These are phyloP conservation scores for Crucihimalaya himalaica DNA, from an alignment of 345 rosid species.

Conservation along the genomic window DNA sequence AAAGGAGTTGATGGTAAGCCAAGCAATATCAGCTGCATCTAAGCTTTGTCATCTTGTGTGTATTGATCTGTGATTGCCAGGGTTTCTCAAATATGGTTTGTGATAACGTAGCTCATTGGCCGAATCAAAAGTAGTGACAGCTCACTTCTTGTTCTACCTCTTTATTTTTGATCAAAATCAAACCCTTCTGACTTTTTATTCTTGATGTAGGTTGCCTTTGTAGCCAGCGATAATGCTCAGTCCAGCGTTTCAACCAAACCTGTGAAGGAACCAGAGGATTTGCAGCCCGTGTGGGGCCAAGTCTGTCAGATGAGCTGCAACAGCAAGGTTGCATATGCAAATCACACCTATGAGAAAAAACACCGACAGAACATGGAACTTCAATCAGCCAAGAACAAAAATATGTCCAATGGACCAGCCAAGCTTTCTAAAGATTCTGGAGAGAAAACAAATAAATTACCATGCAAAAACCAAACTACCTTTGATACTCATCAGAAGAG, in stretches of 20 bases:
- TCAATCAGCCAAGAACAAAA: background rate
- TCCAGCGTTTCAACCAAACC: constrained; percentile 11
- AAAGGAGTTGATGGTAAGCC: constrained; percentile 1
- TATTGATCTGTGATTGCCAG: too few relatives aligned
- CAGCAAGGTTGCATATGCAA: constrained; percentile 24
- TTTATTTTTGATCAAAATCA: background rate
- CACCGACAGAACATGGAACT: constrained; percentile 23
- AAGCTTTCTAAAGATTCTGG: constrained; percentile 2
- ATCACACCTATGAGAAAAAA: constrained; percentile 30
- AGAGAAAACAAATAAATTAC: constrained; percentile 10
- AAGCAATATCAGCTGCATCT: background rate
- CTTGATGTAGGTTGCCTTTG: constrained; percentile 17
- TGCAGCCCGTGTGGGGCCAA: constrained; percentile 34
- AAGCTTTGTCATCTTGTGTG: constrained; percentile 11
- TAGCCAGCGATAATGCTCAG: constrained; percentile 7
- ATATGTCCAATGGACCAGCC: constrained; percentile 3
- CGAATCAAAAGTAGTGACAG: constrained; percentile 1
- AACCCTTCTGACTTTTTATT: background rate
- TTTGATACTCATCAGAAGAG: constrained; percentile 7
- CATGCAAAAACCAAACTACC: constrained; percentile 5
- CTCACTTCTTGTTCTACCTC: constrained; percentile 5
- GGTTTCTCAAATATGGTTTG: too few relatives aligned
- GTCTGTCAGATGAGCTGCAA: constrained; percentile 30
- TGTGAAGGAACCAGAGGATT: constrained; percentile 1
- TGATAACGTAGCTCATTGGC: background rate